These are phyloP conservation scores for Pythium monospermum DNA, from an alignment of 352 stramenopile species.

Conservation along the genomic window DNA sequence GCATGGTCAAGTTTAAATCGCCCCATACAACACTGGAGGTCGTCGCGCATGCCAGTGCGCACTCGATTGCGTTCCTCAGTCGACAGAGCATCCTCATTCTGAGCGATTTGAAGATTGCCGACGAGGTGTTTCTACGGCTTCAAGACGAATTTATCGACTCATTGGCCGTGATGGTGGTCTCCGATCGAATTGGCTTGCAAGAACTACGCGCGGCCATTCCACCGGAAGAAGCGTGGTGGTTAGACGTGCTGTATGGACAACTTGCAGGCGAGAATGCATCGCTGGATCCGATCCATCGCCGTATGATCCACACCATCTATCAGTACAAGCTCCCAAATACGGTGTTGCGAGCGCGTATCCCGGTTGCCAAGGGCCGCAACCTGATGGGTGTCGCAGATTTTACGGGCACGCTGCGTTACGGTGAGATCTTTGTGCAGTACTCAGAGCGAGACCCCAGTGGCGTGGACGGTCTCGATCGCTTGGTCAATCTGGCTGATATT, in stretches of 20 bases:
- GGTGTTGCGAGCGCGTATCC: slow-evolving; percentile 66
- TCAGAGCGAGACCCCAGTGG: slow-evolving; percentile 34
- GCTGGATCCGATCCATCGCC: slow-evolving; percentile 16
- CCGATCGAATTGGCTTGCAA: slow-evolving; percentile 38
- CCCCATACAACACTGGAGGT: slow-evolving; percentile 64
- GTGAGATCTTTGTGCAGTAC: slow-evolving; percentile 78
- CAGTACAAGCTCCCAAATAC: slow-evolving; percentile 68
- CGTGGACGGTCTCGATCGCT: slow-evolving; percentile 7
- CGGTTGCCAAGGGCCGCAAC: slow-evolving; percentile 53
- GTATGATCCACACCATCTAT: slow-evolving; percentile 53
- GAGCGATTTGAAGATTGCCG: slow-evolving; percentile 50
- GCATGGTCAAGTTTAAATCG: slow-evolving; percentile 71
- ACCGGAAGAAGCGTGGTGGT: slow-evolving; percentile 18
- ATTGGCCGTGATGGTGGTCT: slow-evolving; percentile 50
- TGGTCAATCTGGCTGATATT: slow-evolving; percentile 28
- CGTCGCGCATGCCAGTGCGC: slow-evolving; percentile 37
- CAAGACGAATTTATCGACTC: slow-evolving; percentile 65
- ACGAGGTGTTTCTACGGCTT: slow-evolving; percentile 59
- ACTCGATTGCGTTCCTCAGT: slow-evolving; percentile 62
- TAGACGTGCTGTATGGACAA: slow-evolving; percentile 15
- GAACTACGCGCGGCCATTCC: slow-evolving; percentile 13
- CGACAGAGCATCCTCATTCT: slow-evolving; percentile 75
- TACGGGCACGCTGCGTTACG: slow-evolving; percentile 56
- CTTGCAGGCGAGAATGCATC: background rate
- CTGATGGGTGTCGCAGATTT: slow-evolving; percentile 85